Evolutionary conservation across 768 basidiomycete genomes (phyloP).

Genomic region (Leccinum disarticulatum): DNA sequence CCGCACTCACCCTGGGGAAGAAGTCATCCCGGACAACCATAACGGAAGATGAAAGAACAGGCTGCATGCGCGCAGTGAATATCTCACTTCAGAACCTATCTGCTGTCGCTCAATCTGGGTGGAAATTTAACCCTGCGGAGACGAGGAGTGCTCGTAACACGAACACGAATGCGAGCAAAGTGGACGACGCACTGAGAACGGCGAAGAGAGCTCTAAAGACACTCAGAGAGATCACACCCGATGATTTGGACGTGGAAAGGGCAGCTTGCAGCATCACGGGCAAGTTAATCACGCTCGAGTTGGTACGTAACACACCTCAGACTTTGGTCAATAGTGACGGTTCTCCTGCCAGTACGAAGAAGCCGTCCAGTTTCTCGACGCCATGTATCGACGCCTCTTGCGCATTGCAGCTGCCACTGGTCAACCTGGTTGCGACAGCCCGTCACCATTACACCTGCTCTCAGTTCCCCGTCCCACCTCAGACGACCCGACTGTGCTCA

Average conservation of each 20-base stretch:
- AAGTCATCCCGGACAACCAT: conserved; percentile 13
- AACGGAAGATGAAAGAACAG: conserved; percentile 38
- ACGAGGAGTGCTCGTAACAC: conserved; percentile 23
- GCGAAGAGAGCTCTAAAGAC: conserved; percentile 45
- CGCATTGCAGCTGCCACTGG: conserved; percentile 1
- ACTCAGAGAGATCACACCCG: conserved; percentile 46
- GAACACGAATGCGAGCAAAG: conserved; percentile 33
- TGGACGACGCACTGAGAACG: conserved; percentile 32
- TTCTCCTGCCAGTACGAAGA: conserved; percentile 48
- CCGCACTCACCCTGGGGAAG: conserved; percentile 28
- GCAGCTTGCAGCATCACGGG: conserved; percentile 67
- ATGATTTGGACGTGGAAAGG: conserved; percentile 66
- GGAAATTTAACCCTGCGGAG: conserved; percentile 44
- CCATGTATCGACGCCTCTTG: conserved; percentile 46
- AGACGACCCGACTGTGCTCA: conserved; percentile 35
- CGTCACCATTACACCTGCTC: not conserved
- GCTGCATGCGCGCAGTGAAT: conserved; percentile 67
- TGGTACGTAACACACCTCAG: conserved; percentile 49
- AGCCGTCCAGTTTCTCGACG: conserved; percentile 45
- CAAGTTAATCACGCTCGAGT: conserved; percentile 64
- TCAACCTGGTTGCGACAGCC: not conserved
- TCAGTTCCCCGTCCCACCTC: too few relatives aligned
- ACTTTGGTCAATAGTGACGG: not conserved
- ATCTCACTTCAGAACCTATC: conserved; percentile 58
- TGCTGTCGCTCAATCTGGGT: conserved; percentile 52